Conservation (phyloP, 73 alveolate genomes). For the Paramecium biaurelia region DNA sequence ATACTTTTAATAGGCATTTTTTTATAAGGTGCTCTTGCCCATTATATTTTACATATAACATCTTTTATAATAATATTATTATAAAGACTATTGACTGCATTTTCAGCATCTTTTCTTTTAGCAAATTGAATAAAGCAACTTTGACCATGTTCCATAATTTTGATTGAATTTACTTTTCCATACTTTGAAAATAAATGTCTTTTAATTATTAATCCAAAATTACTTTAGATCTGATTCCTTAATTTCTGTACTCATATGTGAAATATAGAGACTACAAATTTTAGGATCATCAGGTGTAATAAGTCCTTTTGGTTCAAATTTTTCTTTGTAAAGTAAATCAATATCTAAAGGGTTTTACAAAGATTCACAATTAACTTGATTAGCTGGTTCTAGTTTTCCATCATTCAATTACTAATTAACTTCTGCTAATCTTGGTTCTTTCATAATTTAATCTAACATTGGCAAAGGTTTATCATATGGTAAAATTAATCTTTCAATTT, state of each 20-base stretch:
- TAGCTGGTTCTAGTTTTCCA: slow-evolving; percentile 44
- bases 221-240: slow-evolving; percentile 57
- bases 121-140: slow-evolving; percentile 52
- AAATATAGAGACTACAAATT: slow-evolving; percentile 39
- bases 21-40: slow-evolving; percentile 60
- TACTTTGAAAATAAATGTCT: slow-evolving; percentile 36
- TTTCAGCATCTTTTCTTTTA: slow-evolving; percentile 61
- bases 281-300: slow-evolving; percentile 60
- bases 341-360: slow-evolving; percentile 9
- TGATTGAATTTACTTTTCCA: slow-evolving; percentile 52
- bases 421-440: slow-evolving; percentile 57
- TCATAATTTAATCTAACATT: slow-evolving; percentile 13
- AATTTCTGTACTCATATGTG: slow-evolving; percentile 31
- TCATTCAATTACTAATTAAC: slow-evolving; percentile 54
- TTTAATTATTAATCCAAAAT: neutral
- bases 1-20: neutral
- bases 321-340: slow-evolving; percentile 1
- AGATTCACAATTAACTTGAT: neutral
- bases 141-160: slow-evolving; percentile 35
- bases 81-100: slow-evolving; percentile 50
- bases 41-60: slow-evolving; percentile 38
- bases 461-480: slow-evolving; percentile 50
- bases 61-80: slow-evolving; percentile 39
- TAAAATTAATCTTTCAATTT: slow-evolving; percentile 16
- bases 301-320: slow-evolving; percentile 31